Evolutionary conservation across 352 stramenopile genomes (phyloP), one percentile per base, ranked within the genome.

Genomic region (Aphanomyces stellatus): DNA sequence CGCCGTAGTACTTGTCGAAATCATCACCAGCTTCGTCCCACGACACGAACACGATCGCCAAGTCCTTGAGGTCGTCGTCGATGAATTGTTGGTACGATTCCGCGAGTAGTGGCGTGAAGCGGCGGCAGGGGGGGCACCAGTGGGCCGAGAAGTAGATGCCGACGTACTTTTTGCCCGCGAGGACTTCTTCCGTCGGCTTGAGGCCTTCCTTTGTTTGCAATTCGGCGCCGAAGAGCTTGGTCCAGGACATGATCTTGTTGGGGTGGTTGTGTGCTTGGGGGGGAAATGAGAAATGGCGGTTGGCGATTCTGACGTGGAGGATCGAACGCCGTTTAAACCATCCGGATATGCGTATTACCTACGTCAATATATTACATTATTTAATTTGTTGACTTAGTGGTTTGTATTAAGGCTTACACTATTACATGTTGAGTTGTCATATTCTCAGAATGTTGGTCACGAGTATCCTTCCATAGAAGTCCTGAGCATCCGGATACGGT

Each of bases 101-200:
- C 67, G 72, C 86, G 53, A 98, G 81, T 76, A 97, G 87, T 10
- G 95, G 94, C 67, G 94, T 98, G 77, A 99, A 98, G 24, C 79
- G 73, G 62, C 90, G 86, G 79, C 95, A 98, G 34, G 95, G 94
- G 41, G 79, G 82, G 78, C 93, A 98, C 94, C 95, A 98, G 79
- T 97, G 86, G 15, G 95, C 95, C 55, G 81, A 96, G 85, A 98
- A 99, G 81, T 98, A 98, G 49, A 98, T 77, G 28, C 87, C 86
- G 28, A 97, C 76, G 33, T 97, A 77, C 71, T 91, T 90, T 78
- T 94, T 94, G 66, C 70, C 79, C 2, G 65, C 74, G 57, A 94
- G 79, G 53, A 81, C 79, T 31, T 88, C 72, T 49, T 87, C 72
- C 19, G 86, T 91, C 62, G 86, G 69, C 72, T 90, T 84, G 42